phyloP scores from a whole-genome alignment of 1,139 yeast genomes.

The Saccharomycopsis phalli region DNA sequence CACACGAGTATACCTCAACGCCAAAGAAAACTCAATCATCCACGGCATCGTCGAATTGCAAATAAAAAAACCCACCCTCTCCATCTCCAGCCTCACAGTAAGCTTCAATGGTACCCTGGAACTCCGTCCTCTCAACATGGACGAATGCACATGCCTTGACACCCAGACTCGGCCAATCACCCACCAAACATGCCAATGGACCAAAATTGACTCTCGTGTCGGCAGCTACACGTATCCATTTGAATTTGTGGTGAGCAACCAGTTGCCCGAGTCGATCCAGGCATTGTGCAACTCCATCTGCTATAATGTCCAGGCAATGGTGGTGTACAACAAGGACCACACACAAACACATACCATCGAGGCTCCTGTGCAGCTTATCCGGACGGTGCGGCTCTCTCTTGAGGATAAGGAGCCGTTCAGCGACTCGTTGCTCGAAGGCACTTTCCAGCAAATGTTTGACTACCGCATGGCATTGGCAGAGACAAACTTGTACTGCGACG shows the following conservation, averaged over 20 bases:
- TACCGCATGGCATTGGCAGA: constrained; percentile 2
- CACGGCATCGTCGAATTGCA: background rate
- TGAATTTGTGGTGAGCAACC: constrained; percentile 7
- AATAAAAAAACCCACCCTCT: background rate
- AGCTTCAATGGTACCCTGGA: background rate
- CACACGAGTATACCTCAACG: background rate
- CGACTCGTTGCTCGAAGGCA: constrained; percentile 8
- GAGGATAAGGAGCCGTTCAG: constrained; percentile 1
- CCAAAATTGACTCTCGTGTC: background rate
- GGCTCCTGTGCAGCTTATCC: constrained; percentile 2
- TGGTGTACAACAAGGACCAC: background rate
- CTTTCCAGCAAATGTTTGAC: constrained; percentile 5
- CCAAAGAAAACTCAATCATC: background rate
- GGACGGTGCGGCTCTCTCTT: background rate
- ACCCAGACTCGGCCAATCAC: background rate
- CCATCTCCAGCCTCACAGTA: constrained; percentile 1
- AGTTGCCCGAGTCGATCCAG: constrained; percentile 8
- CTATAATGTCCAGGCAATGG: background rate
- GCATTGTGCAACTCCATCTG: constrained; percentile 1
- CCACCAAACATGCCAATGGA: background rate
- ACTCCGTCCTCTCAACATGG: no score
- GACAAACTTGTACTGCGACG: constrained; percentile 6
- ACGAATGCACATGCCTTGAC: background rate
- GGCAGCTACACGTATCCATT: constrained; percentile 9
- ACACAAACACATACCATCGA: background rate